Base-by-base conservation (phyloP, 2,329 filamentous ascomycete species). In the Aquanectria penicillioides region DNA sequence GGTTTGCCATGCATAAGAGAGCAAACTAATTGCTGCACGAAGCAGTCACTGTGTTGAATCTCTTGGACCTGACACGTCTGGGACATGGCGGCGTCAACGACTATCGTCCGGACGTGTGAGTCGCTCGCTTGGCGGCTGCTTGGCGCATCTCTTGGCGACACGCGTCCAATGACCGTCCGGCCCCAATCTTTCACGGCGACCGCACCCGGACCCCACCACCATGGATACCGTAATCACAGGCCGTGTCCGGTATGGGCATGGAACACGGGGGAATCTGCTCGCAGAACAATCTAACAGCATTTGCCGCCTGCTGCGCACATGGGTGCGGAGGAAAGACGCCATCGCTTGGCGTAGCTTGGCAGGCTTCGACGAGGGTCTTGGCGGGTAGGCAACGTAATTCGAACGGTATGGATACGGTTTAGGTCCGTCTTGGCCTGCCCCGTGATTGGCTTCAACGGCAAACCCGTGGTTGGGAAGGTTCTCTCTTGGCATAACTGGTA, bases 391-490 rank as follows among this genome's bases (percentile, higher is more conserved):
- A 34, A 26, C 46, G 33, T 47, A 37, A 29, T 51, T 26, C 20
- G 49, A 44, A 46, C 25, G 34, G 50, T 61, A 58, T 59, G 51
- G 53, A 59, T 59, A 49, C 49, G 61, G 65, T 55, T 51, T 58
- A 60, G 64, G 50, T 57, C 33, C 25, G 26, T 44, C 59, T 65
- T 63, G 59, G 52, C 57, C 43, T 5, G 11, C 7, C 11, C 28
- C 20, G 26, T 41, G 47, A 41, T 50, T 43, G 50, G 49, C 22
- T 11, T 13, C 31, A 15, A 33, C 23, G 22, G 13, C 38, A 17
- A 53, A 50, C 55, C 64, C 66, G 59, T 68, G 49, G 59, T 56
- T 33, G 46, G 60, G 63, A 66, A 69, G 53, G 53, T 69, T 69
- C 56, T 61, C 48, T 54, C 61, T 67, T 61, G 49, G 48, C 48